Evolutionary conservation across 768 basidiomycete species (phyloP).

Genomic region (Pleurotus salmoneostramineus): DNA sequence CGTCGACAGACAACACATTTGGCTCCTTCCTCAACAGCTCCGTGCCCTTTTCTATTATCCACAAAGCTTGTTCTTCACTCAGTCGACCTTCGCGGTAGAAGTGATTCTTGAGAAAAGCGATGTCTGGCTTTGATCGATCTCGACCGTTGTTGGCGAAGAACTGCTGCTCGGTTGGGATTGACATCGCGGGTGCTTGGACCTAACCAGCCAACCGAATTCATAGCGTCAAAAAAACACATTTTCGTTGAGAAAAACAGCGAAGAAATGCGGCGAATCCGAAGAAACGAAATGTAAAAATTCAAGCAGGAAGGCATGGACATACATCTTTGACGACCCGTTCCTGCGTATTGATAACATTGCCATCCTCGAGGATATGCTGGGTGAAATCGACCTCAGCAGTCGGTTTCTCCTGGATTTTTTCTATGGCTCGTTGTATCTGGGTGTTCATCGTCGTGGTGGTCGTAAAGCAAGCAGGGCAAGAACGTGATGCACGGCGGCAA

Average conservation of each 20-base stretch:
- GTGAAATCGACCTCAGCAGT: slow-evolving; percentile 82
- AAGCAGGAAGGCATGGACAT: slow-evolving; percentile 19
- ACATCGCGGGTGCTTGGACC: slow-evolving; percentile 98
- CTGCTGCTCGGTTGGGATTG: slow-evolving; percentile 85
- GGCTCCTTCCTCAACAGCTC: slow-evolving; percentile 81
- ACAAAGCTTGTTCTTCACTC: slow-evolving; percentile 92
- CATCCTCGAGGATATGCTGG: slow-evolving; percentile 90
- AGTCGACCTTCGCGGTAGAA: slow-evolving; percentile 95
- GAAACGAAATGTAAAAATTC: neutral
- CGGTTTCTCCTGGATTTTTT: slow-evolving; percentile 54
- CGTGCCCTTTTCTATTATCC: slow-evolving; percentile 86
- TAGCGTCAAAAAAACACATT: neutral
- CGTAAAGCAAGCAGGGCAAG: neutral
- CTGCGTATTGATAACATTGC: slow-evolving; percentile 85
- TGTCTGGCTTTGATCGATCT: slow-evolving; percentile 88
- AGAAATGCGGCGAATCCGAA: neutral
- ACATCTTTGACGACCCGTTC: slow-evolving; percentile 97
- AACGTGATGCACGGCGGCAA: neutral
- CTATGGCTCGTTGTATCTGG: slow-evolving; percentile 65
- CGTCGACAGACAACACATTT: slow-evolving; percentile 92
- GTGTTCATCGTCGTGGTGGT: slow-evolving; percentile 31
- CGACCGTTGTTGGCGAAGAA: slow-evolving; percentile 74
- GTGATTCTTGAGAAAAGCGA: slow-evolving; percentile 97
- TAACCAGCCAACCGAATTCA: slow-evolving; percentile 22
- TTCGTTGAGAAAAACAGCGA: neutral